Percentiles rank a stretch among this genome's conserved stretches.
These are phyloP conservation scores for Suhomyces xylopsoci DNA, from an alignment of 805 yeast genomes.

Conservation along the genomic window DNA sequence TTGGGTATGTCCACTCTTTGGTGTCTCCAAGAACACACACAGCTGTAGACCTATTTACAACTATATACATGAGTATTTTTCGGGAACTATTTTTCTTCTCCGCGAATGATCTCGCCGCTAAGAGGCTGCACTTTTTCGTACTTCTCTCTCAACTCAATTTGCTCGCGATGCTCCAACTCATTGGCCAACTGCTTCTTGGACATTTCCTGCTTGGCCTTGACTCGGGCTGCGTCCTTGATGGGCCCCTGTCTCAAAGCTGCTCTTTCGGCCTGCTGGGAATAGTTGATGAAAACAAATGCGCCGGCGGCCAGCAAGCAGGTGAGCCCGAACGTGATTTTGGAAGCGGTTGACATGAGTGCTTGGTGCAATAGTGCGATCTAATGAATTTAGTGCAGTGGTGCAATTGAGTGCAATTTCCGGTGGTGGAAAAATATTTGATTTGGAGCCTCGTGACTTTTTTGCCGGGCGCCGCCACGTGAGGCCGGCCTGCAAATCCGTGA, in stretches of 20 bases:
- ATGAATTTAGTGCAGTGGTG: too few species aligned
- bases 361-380: not conserved
- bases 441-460: not conserved
- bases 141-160: conserved; percentile 55
- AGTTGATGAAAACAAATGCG: conserved; percentile 67
- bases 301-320: conserved; percentile 54
- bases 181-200: conserved; percentile 48
- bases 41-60: conserved; percentile 11
- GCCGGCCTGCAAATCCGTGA: not conserved
- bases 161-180: conserved; percentile 63
- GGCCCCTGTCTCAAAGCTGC: conserved; percentile 79
- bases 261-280: conserved; percentile 66
- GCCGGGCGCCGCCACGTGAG: not conserved
- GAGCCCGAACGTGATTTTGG: conserved; percentile 68
- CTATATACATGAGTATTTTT: not conserved
- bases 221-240: conserved; percentile 71
- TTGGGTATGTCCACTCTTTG: conserved; percentile 18
- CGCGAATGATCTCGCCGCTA: conserved; percentile 31
- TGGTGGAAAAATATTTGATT: conserved; percentile 20
- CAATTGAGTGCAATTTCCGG: not conserved
- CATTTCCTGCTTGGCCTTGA: conserved; percentile 46
- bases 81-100: conserved; percentile 15
- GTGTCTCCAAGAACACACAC: conserved; percentile 52
- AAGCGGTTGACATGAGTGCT: conserved; percentile 68
- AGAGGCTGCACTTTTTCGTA: conserved; percentile 64